Percentiles rank a stretch among this genome's conserved stretches.
Evolutionary conservation across 805 yeast genomes (phyloP).

Genomic region (Tetrapisispora nanseiensis): DNA sequence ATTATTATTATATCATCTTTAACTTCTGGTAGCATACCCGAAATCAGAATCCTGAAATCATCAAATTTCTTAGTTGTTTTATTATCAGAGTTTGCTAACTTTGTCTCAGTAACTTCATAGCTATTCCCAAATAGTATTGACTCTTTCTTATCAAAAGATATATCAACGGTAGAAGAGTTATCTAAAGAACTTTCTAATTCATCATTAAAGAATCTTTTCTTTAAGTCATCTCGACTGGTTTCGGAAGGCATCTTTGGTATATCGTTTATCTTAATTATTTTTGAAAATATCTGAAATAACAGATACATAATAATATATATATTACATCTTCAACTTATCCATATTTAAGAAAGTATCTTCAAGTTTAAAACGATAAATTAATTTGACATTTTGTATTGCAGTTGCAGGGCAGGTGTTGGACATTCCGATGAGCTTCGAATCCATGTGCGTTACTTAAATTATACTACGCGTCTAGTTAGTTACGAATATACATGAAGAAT

Average conservation of each 20-base stretch:
- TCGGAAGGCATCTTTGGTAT: not conserved
- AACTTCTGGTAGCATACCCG: slow-evolving; percentile 31
- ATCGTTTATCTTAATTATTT: not conserved
- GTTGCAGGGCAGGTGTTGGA: no score
- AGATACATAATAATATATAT: no score
- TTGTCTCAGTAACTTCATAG: not conserved
- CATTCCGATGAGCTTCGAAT: no score
- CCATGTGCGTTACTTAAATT: no score
- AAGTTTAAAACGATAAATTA: no score
- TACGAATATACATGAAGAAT: no score
- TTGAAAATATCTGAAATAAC: no score
- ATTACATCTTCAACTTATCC: no score
- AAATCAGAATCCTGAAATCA: slow-evolving; percentile 17
- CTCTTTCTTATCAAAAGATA: slow-evolving; percentile 9
- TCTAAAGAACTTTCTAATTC: slow-evolving; percentile 22
- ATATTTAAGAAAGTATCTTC: no score
- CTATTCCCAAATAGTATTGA: slow-evolving; percentile 16
- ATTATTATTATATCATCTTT: slow-evolving; percentile 10
- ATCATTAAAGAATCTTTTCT: slow-evolving; percentile 23
- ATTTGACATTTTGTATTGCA: no score
- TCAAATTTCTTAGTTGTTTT: not conserved
- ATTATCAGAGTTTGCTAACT: not conserved
- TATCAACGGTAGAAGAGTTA: slow-evolving; percentile 4
- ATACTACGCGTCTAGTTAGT: no score
- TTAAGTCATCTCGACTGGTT: slow-evolving; percentile 4